Evolutionary conservation across 139 green algal species (phyloP).

Genomic region (Raphidocelis subcapitata): DNA sequence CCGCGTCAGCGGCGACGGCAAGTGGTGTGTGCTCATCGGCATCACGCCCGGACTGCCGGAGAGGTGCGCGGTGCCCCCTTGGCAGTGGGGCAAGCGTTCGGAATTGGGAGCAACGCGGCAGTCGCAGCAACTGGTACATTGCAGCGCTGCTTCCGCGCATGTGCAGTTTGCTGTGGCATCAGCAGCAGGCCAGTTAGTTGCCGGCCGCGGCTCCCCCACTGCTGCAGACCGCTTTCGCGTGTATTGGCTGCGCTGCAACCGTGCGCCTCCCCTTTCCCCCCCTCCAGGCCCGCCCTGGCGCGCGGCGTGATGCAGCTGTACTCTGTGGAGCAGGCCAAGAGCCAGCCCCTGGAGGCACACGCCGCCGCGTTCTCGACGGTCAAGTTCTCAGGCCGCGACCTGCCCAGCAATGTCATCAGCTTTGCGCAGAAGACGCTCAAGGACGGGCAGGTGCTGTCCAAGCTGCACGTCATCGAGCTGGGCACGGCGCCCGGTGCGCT

Average conservation of each 20-base stretch:
- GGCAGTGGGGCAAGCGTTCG: too few species aligned
- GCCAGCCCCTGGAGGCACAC: slow-evolving; percentile 97
- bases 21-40: slow-evolving; percentile 97
- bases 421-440: slow-evolving; percentile 97
- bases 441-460: slow-evolving; percentile 79
- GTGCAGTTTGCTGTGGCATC: too few species aligned
- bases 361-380: slow-evolving; percentile 90
- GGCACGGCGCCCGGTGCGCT: slow-evolving; percentile 68
- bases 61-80: slow-evolving; percentile 48
- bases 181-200: too few species aligned
- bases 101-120: too few species aligned
- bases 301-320: slow-evolving; percentile 99
- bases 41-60: slow-evolving; percentile 93
- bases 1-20: slow-evolving; percentile 77
- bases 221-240: too few species aligned
- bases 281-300: slow-evolving; percentile 87
- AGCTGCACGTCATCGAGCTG: slow-evolving; percentile 99
- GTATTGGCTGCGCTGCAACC: too few species aligned
- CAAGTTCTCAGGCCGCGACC: slow-evolving; percentile 68
- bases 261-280: too few species aligned
- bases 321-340: slow-evolving; percentile 93
- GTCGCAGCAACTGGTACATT: too few species aligned
- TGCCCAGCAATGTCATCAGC: slow-evolving; percentile 81
- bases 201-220: too few species aligned
- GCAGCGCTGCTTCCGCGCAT: too few species aligned